These are phyloP conservation scores for Pisolithus albus DNA, from an alignment of 768 basidiomycete genomes.

Conservation along the genomic window DNA sequence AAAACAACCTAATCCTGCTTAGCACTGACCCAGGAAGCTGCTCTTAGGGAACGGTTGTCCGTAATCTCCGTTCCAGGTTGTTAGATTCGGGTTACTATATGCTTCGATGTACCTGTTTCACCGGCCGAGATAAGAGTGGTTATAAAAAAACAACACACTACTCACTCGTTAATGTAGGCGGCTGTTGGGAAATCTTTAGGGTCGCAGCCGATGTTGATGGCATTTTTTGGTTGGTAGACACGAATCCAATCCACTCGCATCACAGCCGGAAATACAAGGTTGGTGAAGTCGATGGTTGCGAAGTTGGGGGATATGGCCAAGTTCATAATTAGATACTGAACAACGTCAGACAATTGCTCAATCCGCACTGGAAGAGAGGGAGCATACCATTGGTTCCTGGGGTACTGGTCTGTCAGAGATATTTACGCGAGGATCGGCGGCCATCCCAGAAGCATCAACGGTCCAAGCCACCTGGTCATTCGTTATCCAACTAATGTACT, in stretches of 20 bases:
- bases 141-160: background rate
- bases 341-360: background rate
- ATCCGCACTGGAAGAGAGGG: background rate
- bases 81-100: constrained; percentile 78
- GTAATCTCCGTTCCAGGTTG: constrained; percentile 64
- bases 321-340: constrained; percentile 77
- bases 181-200: constrained; percentile 73
- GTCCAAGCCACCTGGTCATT: constrained; percentile 63
- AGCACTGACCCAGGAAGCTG: constrained; percentile 54
- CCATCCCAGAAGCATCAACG: constrained; percentile 55
- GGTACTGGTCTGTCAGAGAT: constrained; percentile 67
- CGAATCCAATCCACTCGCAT: constrained; percentile 86
- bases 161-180: constrained; percentile 70
- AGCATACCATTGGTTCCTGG: constrained; percentile 73
- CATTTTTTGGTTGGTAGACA: constrained; percentile 73
- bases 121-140: constrained; percentile 1
- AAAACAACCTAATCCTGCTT: constrained; percentile 9
- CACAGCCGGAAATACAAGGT: constrained; percentile 62
- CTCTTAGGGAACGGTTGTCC: constrained; percentile 67
- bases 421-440: constrained; percentile 45
- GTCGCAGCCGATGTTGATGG: constrained; percentile 79
- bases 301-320: constrained; percentile 83
- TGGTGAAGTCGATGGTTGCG: constrained; percentile 60
- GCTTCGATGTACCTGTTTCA: constrained; percentile 48
- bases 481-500: constrained; percentile 81